Conservation (phyloP, 352 stramenopile genomes). For the Phytophthora cryptogea region DNA sequence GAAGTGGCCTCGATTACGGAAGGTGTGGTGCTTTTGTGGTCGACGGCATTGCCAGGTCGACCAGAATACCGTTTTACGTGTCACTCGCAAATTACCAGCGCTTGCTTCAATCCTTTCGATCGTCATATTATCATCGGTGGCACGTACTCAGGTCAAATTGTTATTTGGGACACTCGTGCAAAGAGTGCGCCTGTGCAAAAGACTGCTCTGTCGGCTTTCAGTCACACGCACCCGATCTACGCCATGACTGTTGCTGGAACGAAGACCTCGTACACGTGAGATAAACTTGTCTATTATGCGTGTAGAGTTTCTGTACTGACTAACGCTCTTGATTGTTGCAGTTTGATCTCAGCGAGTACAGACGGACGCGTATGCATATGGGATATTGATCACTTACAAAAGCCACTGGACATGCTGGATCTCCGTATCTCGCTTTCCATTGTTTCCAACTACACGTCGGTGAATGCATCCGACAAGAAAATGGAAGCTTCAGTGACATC, state of each 20-base stretch:
- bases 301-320: constrained; percentile 4
- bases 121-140: constrained; percentile 85
- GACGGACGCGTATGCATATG: constrained; percentile 87
- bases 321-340: constrained; percentile 29
- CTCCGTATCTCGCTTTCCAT: constrained; percentile 81
- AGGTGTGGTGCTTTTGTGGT: constrained; percentile 86
- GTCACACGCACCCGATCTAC: constrained; percentile 90
- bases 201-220: constrained; percentile 77
- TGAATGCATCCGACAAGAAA: constrained; percentile 78
- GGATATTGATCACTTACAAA: constrained; percentile 85
- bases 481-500: constrained; percentile 86
- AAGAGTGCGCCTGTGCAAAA: constrained; percentile 85
- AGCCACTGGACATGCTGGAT: constrained; percentile 85
- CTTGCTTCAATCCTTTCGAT: constrained; percentile 89
- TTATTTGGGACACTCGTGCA: constrained; percentile 86
- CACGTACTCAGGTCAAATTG: constrained; percentile 87
- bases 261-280: constrained; percentile 83
- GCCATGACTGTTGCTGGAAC: constrained; percentile 81
- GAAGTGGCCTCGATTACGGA: constrained; percentile 73
- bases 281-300: constrained; percentile 3
- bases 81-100: constrained; percentile 84
- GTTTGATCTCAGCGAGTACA: constrained; percentile 84
- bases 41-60: constrained; percentile 74
- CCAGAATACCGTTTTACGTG: constrained; percentile 89
- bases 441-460: constrained; percentile 72